Conservation (phyloP, 2,329 filamentous ascomycete genomes). For the Exophiala alcalophila region DNA sequence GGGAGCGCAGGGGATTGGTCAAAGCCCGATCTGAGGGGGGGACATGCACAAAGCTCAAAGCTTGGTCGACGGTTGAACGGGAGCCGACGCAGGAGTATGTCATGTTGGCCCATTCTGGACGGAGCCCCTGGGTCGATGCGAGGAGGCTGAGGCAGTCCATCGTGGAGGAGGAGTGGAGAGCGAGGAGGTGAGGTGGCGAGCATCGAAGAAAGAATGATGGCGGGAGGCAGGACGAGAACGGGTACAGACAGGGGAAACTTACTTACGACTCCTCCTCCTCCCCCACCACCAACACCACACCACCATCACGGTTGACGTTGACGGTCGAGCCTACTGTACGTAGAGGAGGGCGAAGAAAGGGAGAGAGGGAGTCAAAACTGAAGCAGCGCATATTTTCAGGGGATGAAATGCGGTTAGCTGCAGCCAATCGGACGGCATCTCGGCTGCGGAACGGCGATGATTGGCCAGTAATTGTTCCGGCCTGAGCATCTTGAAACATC, state of each 20-base stretch:
- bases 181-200: not conserved
- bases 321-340: too few relatives aligned
- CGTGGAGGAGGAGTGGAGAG: conserved; percentile 6
- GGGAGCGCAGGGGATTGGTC: conserved; percentile 9
- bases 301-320: too few relatives aligned
- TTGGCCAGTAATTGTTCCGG: conserved; percentile 3
- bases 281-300: too few relatives aligned
- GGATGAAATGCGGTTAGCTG: conserved; percentile 14
- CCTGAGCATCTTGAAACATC: conserved; percentile 14
- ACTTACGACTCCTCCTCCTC: too few relatives aligned
- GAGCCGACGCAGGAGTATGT: conserved; percentile 7
- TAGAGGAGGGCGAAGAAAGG: not conserved
- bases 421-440: conserved; percentile 12
- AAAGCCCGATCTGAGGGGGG: not conserved
- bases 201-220: conserved; percentile 2
- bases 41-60: conserved; percentile 2
- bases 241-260: too few relatives aligned
- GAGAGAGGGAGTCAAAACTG: too few relatives aligned
- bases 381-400: too few relatives aligned
- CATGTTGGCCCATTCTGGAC: not conserved
- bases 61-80: conserved; percentile 1
- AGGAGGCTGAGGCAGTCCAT: conserved; percentile 21
- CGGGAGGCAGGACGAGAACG: too few relatives aligned
- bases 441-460: conserved; percentile 6
- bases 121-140: conserved; percentile 10